phyloP scores from a whole-genome alignment of 2,329 filamentous ascomycete genomes.

The Seiridium unicorne region DNA sequence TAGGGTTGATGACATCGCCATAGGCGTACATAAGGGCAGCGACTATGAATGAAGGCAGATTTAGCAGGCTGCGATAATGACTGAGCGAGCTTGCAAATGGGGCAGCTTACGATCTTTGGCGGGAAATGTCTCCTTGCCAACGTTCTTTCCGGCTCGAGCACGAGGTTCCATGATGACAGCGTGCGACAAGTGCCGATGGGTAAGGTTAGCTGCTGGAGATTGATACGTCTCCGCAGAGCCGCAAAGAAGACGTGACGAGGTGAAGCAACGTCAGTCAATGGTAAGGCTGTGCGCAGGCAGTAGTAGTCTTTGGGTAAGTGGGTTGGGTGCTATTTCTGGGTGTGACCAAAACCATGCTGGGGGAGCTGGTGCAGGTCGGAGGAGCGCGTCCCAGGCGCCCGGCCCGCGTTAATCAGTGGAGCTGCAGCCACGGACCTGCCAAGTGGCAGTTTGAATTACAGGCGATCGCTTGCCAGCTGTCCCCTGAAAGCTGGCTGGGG shows the following conservation, averaged over 20 bases:
- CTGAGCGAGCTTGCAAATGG: background rate
- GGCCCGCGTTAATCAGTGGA: background rate
- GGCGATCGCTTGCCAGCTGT: background rate
- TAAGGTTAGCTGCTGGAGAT: background rate
- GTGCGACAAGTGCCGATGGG: background rate
- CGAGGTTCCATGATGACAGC: conserved; percentile 63
- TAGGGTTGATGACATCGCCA: conserved; percentile 74
- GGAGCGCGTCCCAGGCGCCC: background rate
- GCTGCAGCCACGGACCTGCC: background rate
- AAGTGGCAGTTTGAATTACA: background rate
- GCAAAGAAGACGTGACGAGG: background rate
- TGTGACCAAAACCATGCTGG: no score
- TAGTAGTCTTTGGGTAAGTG: no score
- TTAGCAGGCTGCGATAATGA: conserved; percentile 9
- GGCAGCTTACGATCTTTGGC: conserved; percentile 63
- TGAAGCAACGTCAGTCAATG: background rate
- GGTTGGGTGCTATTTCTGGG: no score
- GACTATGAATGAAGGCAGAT: conserved; percentile 44
- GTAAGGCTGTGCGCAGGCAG: background rate
- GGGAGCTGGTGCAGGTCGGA: background rate
- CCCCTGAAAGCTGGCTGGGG: background rate
- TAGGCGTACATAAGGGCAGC: conserved; percentile 75
- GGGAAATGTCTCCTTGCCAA: conserved; percentile 79
- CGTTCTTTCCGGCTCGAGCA: conserved; percentile 75
- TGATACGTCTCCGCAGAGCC: background rate